Percentiles rank a stretch among this genome's conserved stretches.
Evolutionary conservation across 495 filamentous ascomycete species (phyloP).

Genomic region (Parmelia sp.): DNA sequence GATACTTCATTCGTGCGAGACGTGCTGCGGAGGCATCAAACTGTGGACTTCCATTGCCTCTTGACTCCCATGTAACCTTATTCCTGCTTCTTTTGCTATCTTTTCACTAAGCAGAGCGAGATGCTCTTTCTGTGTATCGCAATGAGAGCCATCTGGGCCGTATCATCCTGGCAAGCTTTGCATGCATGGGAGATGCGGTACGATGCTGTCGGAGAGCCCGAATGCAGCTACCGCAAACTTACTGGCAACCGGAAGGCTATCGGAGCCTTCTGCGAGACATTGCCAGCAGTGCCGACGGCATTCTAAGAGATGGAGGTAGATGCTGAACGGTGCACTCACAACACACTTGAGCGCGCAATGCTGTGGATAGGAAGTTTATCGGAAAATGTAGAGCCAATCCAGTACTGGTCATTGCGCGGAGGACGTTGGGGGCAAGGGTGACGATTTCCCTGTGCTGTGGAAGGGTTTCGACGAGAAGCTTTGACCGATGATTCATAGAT

Average conservation of each 20-base stretch:
- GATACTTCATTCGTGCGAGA: background rate
- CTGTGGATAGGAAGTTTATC: background rate
- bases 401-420: background rate
- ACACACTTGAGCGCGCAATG: background rate
- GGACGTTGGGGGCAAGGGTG: background rate
- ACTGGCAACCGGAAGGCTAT: background rate
- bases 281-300: background rate
- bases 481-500: background rate
- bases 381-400: background rate
- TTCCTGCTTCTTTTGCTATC: background rate
- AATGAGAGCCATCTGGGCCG: background rate
- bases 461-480: background rate
- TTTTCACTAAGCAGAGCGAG: background rate
- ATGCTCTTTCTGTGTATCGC: background rate
- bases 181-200: background rate
- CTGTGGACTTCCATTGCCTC: background rate
- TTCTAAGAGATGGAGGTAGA: background rate
- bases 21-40: background rate
- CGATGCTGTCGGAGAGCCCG: background rate
- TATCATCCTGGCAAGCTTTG: background rate
- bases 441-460: background rate
- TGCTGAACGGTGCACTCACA: background rate
- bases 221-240: background rate
- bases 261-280: background rate
- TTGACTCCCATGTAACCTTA: background rate